Percentiles rank a stretch among this genome's conserved stretches.
These are phyloP conservation scores for Cylindrotheca fusiformis DNA, from an alignment of 108 stramenopile species.

Conservation along the genomic window DNA sequence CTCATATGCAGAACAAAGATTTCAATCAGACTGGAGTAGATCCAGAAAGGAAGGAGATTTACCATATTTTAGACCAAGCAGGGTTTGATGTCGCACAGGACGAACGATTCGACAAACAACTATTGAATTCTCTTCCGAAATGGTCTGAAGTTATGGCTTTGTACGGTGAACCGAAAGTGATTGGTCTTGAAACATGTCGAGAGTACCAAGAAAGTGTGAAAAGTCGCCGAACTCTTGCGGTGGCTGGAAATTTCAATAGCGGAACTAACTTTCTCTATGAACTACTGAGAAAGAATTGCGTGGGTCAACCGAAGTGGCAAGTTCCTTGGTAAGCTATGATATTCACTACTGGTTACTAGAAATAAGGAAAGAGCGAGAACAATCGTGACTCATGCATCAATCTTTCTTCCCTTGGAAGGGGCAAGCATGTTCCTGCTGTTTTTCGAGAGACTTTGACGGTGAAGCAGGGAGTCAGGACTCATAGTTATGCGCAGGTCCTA, in stretches of 20 bases:
- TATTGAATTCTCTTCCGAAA: slow-evolving; percentile 15
- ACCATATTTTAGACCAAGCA: slow-evolving; percentile 17
- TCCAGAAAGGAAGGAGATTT: slow-evolving; percentile 17
- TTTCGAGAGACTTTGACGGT: slow-evolving; percentile 21
- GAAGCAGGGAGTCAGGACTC: not conserved
- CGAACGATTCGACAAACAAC: not conserved
- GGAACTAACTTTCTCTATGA: slow-evolving; percentile 58
- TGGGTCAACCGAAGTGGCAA: slow-evolving; percentile 21
- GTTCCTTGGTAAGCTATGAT: slow-evolving; percentile 32
- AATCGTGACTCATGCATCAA: not conserved
- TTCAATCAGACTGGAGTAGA: not conserved
- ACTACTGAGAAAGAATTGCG: slow-evolving; percentile 47
- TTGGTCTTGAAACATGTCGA: slow-evolving; percentile 61
- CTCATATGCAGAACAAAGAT: too few species aligned
- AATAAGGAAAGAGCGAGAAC: too few species aligned
- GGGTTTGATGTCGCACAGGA: slow-evolving; percentile 13
- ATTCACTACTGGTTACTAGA: too few species aligned
- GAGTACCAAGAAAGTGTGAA: slow-evolving; percentile 35
- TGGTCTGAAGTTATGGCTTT: slow-evolving; percentile 53
- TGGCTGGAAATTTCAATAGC: slow-evolving; percentile 74
- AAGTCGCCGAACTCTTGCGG: not conserved
- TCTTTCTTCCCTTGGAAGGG: slow-evolving; percentile 45
- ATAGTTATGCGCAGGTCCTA: slow-evolving; percentile 27
- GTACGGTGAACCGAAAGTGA: slow-evolving; percentile 52
- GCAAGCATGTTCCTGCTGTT: slow-evolving; percentile 69